Evolutionary conservation across 768 basidiomycete genomes (phyloP).

Genomic region (Mycena alexandri): DNA sequence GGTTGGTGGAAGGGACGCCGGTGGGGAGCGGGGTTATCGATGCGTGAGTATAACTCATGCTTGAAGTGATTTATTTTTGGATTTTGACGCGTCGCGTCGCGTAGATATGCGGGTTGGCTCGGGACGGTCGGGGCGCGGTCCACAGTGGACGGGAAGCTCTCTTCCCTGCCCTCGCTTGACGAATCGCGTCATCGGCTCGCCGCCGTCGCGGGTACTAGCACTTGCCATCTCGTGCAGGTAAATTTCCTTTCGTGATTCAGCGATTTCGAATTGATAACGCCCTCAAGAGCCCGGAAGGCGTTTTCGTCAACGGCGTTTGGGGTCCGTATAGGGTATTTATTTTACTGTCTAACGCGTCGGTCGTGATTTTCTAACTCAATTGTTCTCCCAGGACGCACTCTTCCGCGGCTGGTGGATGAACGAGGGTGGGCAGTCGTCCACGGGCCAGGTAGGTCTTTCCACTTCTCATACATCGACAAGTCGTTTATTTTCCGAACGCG

Average conservation of each 20-base stretch:
- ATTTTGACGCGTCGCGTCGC: slow-evolving; percentile 17
- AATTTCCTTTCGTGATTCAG: neutral
- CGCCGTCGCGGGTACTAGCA: slow-evolving; percentile 95
- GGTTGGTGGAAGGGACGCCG: slow-evolving; percentile 86
- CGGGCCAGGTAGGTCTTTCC: slow-evolving; percentile 79
- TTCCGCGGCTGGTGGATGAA: slow-evolving; percentile 99
- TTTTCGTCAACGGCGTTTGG: slow-evolving; percentile 95
- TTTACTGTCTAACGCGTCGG: neutral
- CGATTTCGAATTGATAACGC: neutral
- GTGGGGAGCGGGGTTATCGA: slow-evolving; percentile 97
- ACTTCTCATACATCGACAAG: neutral
- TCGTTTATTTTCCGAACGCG: neutral
- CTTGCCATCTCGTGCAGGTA: slow-evolving; percentile 94
- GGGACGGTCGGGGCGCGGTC: slow-evolving; percentile 92
- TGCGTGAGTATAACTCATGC: slow-evolving; percentile 61
- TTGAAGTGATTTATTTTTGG: slow-evolving; percentile 42
- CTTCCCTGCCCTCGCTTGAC: slow-evolving; percentile 69
- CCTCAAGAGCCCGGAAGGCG: slow-evolving; percentile 77
- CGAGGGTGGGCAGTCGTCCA: slow-evolving; percentile 98
- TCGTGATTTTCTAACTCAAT: neutral
- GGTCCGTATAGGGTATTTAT: slow-evolving; percentile 81
- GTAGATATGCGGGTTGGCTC: slow-evolving; percentile 94
- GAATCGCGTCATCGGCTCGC: slow-evolving; percentile 89
- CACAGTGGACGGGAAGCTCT: slow-evolving; percentile 64
- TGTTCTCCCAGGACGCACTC: slow-evolving; percentile 74